Evolutionary conservation across 257 asterid genomes (phyloP).

Genomic region (Nicotiana undulata): DNA sequence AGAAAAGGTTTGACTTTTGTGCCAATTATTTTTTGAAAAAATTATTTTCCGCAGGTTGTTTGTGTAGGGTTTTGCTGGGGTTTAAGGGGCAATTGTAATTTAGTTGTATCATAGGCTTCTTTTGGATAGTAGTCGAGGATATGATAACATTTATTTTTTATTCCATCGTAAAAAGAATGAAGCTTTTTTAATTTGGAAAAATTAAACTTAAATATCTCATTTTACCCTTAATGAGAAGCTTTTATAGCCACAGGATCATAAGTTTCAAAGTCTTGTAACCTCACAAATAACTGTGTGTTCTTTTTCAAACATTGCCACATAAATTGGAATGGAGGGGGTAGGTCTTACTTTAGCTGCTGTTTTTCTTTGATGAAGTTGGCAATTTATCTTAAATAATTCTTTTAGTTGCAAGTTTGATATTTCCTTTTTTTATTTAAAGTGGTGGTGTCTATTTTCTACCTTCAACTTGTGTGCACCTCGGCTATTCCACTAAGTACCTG

Average conservation of each 20-base stretch:
- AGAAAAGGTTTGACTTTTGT: slow-evolving; percentile 30
- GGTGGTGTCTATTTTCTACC: not conserved
- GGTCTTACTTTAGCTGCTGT: not conserved
- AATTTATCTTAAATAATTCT: not conserved
- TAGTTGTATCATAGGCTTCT: not conserved
- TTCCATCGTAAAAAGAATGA: no score
- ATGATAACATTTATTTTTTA: no score
- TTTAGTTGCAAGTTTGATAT: not conserved
- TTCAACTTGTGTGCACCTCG: not conserved
- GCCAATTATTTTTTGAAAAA: not conserved
- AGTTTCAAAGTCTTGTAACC: no score
- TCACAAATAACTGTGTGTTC: no score
- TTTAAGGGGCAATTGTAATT: slow-evolving; percentile 6
- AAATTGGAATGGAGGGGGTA: no score
- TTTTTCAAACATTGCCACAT: not conserved
- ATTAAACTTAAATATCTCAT: no score
- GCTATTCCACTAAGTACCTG: not conserved
- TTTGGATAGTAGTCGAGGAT: not conserved
- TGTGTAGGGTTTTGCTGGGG: slow-evolving; percentile 26
- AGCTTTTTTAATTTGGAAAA: no score
- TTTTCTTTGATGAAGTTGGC: not conserved
- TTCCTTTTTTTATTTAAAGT: not conserved
- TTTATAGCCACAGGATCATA: no score
- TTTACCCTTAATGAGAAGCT: no score
- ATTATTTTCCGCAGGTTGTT: not conserved